Conservation (phyloP, 257 asterid species). For the Petrea volubilis region DNA sequence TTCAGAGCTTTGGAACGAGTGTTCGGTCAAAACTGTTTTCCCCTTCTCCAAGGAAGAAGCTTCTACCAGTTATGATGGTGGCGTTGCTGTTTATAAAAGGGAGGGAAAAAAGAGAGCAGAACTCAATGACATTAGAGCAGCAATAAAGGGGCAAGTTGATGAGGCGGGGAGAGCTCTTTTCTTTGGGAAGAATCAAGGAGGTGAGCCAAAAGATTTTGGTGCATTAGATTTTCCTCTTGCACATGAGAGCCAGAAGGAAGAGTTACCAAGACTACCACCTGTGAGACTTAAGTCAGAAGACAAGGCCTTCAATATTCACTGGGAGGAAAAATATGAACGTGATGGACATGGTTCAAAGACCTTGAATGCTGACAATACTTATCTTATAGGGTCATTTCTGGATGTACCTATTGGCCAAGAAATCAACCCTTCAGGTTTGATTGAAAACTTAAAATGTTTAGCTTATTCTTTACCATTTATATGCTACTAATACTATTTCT, state of each 20-base stretch:
- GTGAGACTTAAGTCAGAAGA: constrained; percentile 90
- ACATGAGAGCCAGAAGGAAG: constrained; percentile 75
- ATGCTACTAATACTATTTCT: neutral
- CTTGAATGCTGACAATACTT: constrained; percentile 60
- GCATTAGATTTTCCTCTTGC: constrained; percentile 52
- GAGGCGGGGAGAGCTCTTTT: constrained; percentile 82
- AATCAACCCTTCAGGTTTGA: constrained; percentile 65
- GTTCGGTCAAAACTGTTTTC: constrained; percentile 69
- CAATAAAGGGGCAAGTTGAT: constrained; percentile 82
- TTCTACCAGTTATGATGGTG: constrained; percentile 60
- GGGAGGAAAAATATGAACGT: constrained; percentile 87
- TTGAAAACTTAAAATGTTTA: constrained; percentile 20
- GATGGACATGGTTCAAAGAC: constrained; percentile 65
- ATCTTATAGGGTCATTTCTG: constrained; percentile 87
- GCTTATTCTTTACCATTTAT: neutral
- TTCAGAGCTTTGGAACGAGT: constrained; percentile 58
- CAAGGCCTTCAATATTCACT: constrained; percentile 68
- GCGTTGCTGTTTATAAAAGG: constrained; percentile 44
- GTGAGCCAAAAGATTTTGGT: constrained; percentile 55
- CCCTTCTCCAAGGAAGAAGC: constrained; percentile 61
- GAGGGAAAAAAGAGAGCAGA: constrained; percentile 66
- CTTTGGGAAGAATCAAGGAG: constrained; percentile 64
- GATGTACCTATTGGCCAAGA: constrained; percentile 98
- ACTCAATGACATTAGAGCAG: constrained; percentile 52
- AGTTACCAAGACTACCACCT: constrained; percentile 87